Base-by-base conservation (phyloP, 164 flowering plant genomes). In the Liriodendron chinense region DNA sequence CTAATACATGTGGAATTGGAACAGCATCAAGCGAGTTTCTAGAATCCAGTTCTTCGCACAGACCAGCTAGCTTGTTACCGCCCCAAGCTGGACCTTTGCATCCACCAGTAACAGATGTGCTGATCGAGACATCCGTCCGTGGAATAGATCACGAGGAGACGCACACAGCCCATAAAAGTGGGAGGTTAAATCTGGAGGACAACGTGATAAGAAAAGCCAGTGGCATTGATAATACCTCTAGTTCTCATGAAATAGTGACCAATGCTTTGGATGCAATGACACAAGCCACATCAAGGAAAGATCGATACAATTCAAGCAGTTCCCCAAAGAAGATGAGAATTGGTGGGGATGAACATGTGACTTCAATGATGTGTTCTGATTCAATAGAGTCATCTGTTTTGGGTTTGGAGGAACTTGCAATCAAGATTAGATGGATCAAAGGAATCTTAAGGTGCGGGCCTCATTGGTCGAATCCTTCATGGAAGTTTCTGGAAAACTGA, bases 321-420 rank as follows among this genome's bases (percentile, higher is more conserved):
- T 53, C 59, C 18, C 49, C 47, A 14, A 26, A 26, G 47, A 26
- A 16, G 47, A 28, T 13, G 69, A 28, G 47, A 26, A 2, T 67
- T 25, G 47, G 16, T 14, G 69, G 18, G 28, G 69, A 67, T 67
- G 69, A 67, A 67, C 34, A 13, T 23, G 25, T 23, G 22, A 26
- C 25, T 64, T 23, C 67, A 18, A 9, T 67, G 69, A 12, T 67
- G n/a, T 28, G 48, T 16, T 5, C n/a, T 6, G 69, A 67, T 67
- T 24, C 69, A 67, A 34, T 67, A 25, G 69, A 67, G 9, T 67
- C 69, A 25, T 67, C 69, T 67, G 26, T 67, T 28, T 25, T 26
- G 47, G 47, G 47, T 16, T 20, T 67, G n/a, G 69, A 67, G 47
- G 69, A 67, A 67, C 69, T 67, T 67, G 69, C 47, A 6, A 28